Percentiles rank a stretch among this genome's conserved stretches.
These are phyloP conservation scores for Scenedesmus sp. DNA, from an alignment of 163 green algal genomes.

Conservation along the genomic window DNA sequence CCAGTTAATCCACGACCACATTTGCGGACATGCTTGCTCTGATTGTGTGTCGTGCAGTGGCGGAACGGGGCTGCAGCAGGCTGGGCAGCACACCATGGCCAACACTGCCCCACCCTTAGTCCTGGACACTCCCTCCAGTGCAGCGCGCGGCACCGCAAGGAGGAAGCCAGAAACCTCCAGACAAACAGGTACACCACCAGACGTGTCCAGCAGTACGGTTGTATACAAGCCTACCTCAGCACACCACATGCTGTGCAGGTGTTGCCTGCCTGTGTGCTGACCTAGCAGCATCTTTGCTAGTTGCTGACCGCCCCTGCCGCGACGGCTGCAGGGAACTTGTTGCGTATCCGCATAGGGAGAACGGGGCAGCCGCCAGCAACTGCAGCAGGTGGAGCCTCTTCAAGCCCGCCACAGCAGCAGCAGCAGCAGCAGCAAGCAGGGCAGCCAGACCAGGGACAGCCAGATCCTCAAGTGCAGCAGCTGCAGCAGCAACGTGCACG, in stretches of 20 bases:
- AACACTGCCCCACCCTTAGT: not conserved
- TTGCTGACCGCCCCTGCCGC: too few species aligned
- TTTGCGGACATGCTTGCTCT: not conserved
- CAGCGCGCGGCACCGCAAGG: not conserved
- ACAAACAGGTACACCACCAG: not conserved
- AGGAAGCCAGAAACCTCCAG: not conserved
- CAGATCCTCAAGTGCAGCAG: not conserved
- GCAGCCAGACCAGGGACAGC: not conserved
- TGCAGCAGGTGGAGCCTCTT: not conserved
- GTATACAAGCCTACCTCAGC: not conserved
- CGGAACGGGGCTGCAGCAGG: not conserved
- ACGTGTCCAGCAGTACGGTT: not conserved
- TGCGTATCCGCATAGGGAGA: not conserved
- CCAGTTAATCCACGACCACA: not conserved
- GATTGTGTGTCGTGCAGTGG: not conserved
- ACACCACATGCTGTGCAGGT: not conserved
- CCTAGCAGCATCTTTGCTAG: not conserved
- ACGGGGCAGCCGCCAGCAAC: not conserved
- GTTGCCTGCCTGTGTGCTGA: not conserved
- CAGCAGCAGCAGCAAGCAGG: conserved; percentile 32
- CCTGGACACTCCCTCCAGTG: not conserved
- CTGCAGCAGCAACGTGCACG: not conserved
- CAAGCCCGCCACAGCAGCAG: not conserved
- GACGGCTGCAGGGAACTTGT: not conserved
- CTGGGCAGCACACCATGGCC: not conserved